A percentile compares a stretch with the other conserved stretches of the same genome.
Evolutionary conservation across 345 rosid genomes (phyloP).

Genomic region (Cochlearia excelsa): DNA sequence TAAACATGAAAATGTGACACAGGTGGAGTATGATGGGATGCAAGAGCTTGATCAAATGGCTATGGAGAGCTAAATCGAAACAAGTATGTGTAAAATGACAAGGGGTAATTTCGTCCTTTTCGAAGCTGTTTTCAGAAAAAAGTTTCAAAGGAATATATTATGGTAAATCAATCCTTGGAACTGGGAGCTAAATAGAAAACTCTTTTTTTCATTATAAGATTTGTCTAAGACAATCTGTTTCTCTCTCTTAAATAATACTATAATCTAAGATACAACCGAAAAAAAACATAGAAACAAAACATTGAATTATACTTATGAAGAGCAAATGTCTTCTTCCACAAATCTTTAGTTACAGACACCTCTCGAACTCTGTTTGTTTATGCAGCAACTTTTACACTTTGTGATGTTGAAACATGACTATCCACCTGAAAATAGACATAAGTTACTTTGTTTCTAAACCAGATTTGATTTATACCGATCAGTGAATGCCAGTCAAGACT

Average conservation of each 20-base stretch:
- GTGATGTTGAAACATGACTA: slow-evolving; percentile 19
- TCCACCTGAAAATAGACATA: slow-evolving; percentile 23
- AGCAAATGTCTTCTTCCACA: slow-evolving; percentile 26
- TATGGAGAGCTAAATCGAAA: slow-evolving; percentile 38
- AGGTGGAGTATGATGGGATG: slow-evolving; percentile 66
- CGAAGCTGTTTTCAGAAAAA: slow-evolving; percentile 29
- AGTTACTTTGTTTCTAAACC: not conserved
- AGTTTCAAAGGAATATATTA: slow-evolving; percentile 17
- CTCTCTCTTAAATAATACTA: not conserved
- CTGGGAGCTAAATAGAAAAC: slow-evolving; percentile 23
- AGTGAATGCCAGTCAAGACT: not conserved
- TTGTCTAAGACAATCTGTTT: not conserved
- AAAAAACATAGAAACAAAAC: not conserved
- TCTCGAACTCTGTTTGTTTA: slow-evolving; percentile 4
- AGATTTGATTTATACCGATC: not conserved
- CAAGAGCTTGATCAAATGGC: slow-evolving; percentile 29
- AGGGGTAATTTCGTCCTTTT: slow-evolving; percentile 8
- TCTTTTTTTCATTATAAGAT: not conserved
- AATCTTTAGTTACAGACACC: slow-evolving; percentile 22
- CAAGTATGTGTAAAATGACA: no score
- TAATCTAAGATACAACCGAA: not conserved
- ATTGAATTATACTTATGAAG: not conserved
- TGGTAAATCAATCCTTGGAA: slow-evolving; percentile 27
- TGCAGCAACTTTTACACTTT: slow-evolving; percentile 29
- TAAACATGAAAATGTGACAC: slow-evolving; percentile 21